phyloP scores from a whole-genome alignment of 805 yeast species.

The Limtongozyma cylindracea region DNA sequence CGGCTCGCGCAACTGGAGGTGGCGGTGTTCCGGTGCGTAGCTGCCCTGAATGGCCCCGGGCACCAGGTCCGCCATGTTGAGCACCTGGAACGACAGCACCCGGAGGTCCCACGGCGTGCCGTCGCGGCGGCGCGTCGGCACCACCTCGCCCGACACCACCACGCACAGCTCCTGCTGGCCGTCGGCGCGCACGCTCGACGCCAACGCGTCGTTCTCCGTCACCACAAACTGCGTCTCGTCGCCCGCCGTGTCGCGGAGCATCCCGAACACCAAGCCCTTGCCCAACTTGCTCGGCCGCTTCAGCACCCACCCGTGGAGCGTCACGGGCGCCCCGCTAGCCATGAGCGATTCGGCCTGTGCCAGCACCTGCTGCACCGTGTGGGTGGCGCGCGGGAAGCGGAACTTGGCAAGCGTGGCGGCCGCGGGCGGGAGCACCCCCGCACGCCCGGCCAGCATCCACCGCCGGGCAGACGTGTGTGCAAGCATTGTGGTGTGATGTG shows the following conservation, averaged over 20 bases:
- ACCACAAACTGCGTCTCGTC: constrained; percentile 21
- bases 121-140: too few relatives aligned
- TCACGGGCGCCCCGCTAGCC: constrained; percentile 14
- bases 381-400: constrained; percentile 11
- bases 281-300: constrained; percentile 48
- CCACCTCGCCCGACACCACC: too few relatives aligned
- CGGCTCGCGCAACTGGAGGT: constrained; percentile 48
- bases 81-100: constrained; percentile 34
- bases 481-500: too few relatives aligned
- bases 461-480: too few relatives aligned
- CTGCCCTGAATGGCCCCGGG: constrained; percentile 16
- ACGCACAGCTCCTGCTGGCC: too few relatives aligned
- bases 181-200: too few relatives aligned
- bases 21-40: constrained; percentile 63
- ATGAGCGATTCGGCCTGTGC: constrained; percentile 2
- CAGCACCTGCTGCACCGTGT: constrained; percentile 3
- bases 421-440: constrained; percentile 1
- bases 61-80: constrained; percentile 40
- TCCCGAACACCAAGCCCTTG: constrained; percentile 38
- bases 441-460: too few relatives aligned
- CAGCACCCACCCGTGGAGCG: constrained; percentile 69
- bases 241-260: constrained; percentile 52
- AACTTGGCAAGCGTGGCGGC: constrained; percentile 7
- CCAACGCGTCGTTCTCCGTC: too few relatives aligned
- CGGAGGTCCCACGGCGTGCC: constrained; percentile 8